Evolutionary conservation across 164 flowering plant species (phyloP).

Genomic region (Santalum album): DNA sequence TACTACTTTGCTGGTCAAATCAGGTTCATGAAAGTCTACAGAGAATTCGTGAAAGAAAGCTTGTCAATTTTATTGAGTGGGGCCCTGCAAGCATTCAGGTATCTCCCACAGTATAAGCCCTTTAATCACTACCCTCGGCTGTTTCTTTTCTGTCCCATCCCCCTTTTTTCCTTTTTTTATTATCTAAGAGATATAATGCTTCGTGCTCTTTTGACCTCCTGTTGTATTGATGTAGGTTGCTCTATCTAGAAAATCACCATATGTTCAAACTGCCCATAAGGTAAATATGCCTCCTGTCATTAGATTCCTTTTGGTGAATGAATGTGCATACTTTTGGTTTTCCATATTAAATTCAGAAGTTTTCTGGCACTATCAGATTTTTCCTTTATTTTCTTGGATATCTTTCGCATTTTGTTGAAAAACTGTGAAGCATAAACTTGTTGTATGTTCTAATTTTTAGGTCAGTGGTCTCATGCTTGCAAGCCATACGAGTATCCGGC

Average conservation of each 20-base stretch:
- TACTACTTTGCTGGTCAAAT: constrained; percentile 6
- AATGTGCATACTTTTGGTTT: background rate
- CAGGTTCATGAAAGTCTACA: constrained; percentile 99
- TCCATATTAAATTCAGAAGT: background rate
- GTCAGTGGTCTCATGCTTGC: constrained; percentile 99
- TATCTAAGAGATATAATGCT: too few species aligned
- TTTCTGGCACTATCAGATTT: background rate
- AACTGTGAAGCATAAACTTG: background rate
- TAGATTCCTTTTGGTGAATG: background rate
- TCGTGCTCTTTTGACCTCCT: background rate
- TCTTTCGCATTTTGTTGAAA: background rate
- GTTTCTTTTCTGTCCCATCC: constrained; percentile 2
- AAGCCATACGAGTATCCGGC: constrained; percentile 95
- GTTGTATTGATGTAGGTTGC: constrained; percentile 62
- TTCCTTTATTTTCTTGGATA: background rate
- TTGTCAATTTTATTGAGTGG: constrained; percentile 99
- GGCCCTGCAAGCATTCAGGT: constrained; percentile 99
- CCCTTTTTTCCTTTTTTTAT: too few species aligned
- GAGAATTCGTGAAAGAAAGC: constrained; percentile 99
- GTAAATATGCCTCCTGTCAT: constrained; percentile 22
- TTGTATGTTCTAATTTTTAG: constrained; percentile 27
- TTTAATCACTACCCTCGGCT: background rate
- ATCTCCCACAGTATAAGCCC: constrained; percentile 5
- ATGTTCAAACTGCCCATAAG: constrained; percentile 95
- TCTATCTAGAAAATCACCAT: constrained; percentile 94